A percentile compares a stretch with the other conserved stretches of the same genome.
These are phyloP conservation scores for Phytophthora litchii DNA, from an alignment of 352 stramenopile genomes.

Conservation along the genomic window DNA sequence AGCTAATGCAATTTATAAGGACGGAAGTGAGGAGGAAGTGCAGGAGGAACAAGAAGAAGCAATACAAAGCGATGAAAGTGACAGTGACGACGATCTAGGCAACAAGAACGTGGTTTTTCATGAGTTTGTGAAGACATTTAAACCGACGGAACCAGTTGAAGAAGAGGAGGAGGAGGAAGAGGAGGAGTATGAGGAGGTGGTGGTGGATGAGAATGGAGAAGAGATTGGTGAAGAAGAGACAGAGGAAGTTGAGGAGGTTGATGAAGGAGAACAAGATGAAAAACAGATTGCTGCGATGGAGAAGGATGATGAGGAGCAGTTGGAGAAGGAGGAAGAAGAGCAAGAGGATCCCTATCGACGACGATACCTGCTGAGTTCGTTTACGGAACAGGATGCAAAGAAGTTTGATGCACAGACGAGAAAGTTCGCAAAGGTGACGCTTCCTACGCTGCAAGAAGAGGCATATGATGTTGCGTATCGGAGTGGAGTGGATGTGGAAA, in stretches of 20 bases:
- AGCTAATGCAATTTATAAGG: slow-evolving; percentile 52
- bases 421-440: slow-evolving; percentile 43
- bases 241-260: slow-evolving; percentile 37
- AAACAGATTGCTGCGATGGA: slow-evolving; percentile 38
- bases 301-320: slow-evolving; percentile 25
- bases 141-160: slow-evolving; percentile 31
- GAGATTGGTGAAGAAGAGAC: slow-evolving; percentile 37
- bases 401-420: slow-evolving; percentile 41
- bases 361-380: slow-evolving; percentile 59
- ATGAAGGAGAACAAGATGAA: slow-evolving; percentile 44
- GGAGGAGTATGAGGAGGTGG: slow-evolving; percentile 50
- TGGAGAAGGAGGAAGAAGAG: slow-evolving; percentile 36
- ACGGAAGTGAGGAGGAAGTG: slow-evolving; percentile 23
- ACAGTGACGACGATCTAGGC: slow-evolving; percentile 19
- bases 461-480: slow-evolving; percentile 53
- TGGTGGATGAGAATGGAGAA: slow-evolving; percentile 52
- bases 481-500: slow-evolving; percentile 14
- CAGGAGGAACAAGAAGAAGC: neutral
- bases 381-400: slow-evolving; percentile 53
- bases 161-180: slow-evolving; percentile 53
- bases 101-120: slow-evolving; percentile 56
- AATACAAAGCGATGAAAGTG: slow-evolving; percentile 7
- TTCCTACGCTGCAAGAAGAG: slow-evolving; percentile 31
- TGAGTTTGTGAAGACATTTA: slow-evolving; percentile 76
- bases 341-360: slow-evolving; percentile 66